Evolutionary conservation across 164 flowering plant species (phyloP).

Genomic region (Paratinospora sagittata): DNA sequence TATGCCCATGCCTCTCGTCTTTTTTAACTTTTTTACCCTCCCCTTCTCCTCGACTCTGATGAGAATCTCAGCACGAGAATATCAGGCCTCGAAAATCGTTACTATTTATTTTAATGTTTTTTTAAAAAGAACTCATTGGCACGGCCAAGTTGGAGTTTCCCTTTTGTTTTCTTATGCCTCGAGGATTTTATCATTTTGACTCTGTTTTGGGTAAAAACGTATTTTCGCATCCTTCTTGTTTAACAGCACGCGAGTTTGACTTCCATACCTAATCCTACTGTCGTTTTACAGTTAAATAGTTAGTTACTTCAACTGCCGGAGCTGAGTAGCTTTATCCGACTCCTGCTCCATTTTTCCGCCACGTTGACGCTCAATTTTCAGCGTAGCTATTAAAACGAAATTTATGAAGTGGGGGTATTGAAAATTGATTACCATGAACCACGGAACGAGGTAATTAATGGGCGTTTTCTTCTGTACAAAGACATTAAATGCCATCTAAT

Average conservation of each 20-base stretch:
- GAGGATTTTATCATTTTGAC: neutral
- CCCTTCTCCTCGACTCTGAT: neutral
- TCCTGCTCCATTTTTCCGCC: no score
- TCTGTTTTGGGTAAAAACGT: neutral
- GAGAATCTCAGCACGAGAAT: no score
- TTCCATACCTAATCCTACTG: neutral
- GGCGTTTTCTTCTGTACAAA: neutral
- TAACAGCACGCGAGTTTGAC: neutral
- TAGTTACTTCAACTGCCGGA: neutral
- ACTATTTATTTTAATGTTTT: no score
- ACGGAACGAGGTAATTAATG: neutral
- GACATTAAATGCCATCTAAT: neutral
- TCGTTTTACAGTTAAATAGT: neutral
- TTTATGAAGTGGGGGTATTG: no score
- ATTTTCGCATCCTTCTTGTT: neutral
- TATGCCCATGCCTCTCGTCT: neutral
- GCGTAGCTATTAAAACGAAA: no score
- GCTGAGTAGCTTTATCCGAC: neutral
- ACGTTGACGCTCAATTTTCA: no score
- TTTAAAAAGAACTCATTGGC: neutral
- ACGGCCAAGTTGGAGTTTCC: neutral
- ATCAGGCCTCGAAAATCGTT: no score
- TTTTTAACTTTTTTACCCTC: neutral
- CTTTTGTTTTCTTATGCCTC: neutral
- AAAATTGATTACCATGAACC: neutral